Base-by-base conservation (phyloP, 331 rosid species). In the Rhamnella rubrinervis region DNA sequence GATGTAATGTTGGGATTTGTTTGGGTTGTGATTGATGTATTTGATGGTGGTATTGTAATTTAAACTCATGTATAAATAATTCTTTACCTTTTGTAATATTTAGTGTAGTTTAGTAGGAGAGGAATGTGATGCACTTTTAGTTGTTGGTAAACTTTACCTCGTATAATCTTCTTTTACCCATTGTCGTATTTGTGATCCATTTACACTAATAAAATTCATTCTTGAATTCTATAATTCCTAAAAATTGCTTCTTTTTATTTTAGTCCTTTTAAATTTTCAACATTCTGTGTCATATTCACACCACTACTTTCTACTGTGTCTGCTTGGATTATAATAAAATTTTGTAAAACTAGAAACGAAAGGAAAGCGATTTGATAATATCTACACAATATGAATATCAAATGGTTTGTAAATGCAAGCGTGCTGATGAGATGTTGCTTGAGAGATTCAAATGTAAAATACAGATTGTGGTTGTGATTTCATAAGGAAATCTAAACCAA, bases 181-280 rank as follows among this genome's bases (percentile, higher is more conserved):
- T 44, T 51, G 40, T 67, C 63, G 67, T 63, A 71, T 46, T 41
- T 71, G 64, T 62, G 78, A 64, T 67, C 71, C 72, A 75, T 61
- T 55, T 66, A 12, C 39, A 26, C 60, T 62, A 76, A 71, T 35
- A 75, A 80, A 66, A 47, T 53, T 25, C 62, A 68, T 75, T 61
- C 62, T 75, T 80, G 60, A 19, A 56, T 59, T 56, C 18, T 61
- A 67, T 52, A 52, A 1, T 18, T 52, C 5, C 4, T 4, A 16
- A 5, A 52, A 52, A 52, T 11, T 2, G 38, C 3, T 3, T 40
- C 61, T 44, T n/a, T 15, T 20, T 40, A 37, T 47, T 21, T 1
- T 8, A 9, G 0, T 31, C 35, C 5, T 13, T 26, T 23, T 12
- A 19, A 11, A 21, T 55, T 31, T n/a, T 17, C 68, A 26, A 20